Conservation (phyloP, 495 filamentous ascomycete genomes). For the Tirmania nivea region DNA sequence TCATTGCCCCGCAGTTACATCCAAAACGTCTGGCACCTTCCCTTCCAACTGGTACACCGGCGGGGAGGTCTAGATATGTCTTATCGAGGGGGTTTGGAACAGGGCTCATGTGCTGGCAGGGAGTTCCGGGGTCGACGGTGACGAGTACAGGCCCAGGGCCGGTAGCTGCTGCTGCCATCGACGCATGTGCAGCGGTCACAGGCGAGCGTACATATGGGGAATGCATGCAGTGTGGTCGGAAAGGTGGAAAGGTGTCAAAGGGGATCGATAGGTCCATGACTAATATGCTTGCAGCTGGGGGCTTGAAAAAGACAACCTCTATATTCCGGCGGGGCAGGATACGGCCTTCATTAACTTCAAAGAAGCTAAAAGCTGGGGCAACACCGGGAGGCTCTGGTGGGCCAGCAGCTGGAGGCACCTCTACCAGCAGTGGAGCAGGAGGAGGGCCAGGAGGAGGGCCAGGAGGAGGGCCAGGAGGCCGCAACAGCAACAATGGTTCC, state of each 20-base stretch:
- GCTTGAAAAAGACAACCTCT: constrained; percentile 10
- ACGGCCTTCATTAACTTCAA: not conserved
- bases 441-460: constrained; percentile 3
- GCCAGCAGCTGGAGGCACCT: not conserved
- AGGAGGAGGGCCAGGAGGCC: constrained; percentile 4
- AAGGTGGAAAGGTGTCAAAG: not conserved
- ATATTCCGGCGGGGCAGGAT: constrained; percentile 4
- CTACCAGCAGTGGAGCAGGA: not conserved
- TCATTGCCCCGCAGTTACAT: no score
- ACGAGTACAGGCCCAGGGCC: constrained; percentile 8
- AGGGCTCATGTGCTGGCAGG: constrained; percentile 17
- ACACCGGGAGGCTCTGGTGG: not conserved
- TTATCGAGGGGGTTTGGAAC: constrained; percentile 16
- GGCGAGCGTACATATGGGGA: constrained; percentile 1
- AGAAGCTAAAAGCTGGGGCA: not conserved
- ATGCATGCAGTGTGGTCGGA: constrained; percentile 8
- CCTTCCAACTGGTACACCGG: no score
- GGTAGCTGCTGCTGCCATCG: no score
- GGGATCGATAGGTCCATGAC: no score
- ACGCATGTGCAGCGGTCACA: no score
- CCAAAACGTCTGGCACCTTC: no score
- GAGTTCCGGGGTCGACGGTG: constrained; percentile 2
- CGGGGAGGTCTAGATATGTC: constrained; percentile 13
- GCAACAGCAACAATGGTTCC: not conserved
- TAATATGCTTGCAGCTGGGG: constrained; percentile 3